These are phyloP conservation scores for Hypoxylon sp. DNA, from an alignment of 2,329 filamentous ascomycete genomes.

Conservation along the genomic window DNA sequence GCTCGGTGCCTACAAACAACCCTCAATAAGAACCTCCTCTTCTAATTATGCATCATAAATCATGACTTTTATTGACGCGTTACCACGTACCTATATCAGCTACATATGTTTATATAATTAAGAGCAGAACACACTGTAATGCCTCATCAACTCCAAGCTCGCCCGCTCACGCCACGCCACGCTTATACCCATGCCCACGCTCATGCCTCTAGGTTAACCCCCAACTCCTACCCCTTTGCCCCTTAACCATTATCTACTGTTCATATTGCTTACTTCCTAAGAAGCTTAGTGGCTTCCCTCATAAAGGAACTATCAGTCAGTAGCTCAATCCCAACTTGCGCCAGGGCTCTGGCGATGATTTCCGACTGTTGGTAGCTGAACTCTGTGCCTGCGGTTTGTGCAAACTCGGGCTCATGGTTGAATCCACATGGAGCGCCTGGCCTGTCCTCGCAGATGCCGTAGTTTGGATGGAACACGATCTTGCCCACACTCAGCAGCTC, in stretches of 20 bases:
- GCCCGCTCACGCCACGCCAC: too few relatives aligned
- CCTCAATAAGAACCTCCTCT: too few relatives aligned
- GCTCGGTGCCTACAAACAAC: too few relatives aligned
- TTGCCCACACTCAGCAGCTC: conserved; percentile 27
- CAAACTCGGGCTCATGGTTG: conserved; percentile 31
- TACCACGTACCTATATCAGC: too few relatives aligned
- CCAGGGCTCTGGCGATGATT: conserved; percentile 24
- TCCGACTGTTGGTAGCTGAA: conserved; percentile 28
- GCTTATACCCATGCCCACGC: too few relatives aligned
- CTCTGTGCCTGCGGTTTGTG: conserved; percentile 24
- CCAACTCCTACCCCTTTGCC: neutral
- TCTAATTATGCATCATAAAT: too few relatives aligned
- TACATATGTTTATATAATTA: too few relatives aligned
- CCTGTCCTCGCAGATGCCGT: conserved; percentile 23
- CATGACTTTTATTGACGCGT: too few relatives aligned
- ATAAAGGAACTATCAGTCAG: conserved; percentile 21
- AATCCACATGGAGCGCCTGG: conserved; percentile 29
- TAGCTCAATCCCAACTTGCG: conserved; percentile 27
- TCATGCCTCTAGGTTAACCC: too few relatives aligned
- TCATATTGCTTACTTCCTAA: conserved; percentile 12
- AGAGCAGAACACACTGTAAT: too few relatives aligned
- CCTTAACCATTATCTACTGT: neutral
- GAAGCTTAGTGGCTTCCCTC: conserved; percentile 28
- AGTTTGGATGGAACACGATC: conserved; percentile 30
- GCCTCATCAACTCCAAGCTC: too few relatives aligned